Evolutionary conservation across 2,329 filamentous ascomycete genomes (phyloP).

Genomic region (Penicillium sp.): DNA sequence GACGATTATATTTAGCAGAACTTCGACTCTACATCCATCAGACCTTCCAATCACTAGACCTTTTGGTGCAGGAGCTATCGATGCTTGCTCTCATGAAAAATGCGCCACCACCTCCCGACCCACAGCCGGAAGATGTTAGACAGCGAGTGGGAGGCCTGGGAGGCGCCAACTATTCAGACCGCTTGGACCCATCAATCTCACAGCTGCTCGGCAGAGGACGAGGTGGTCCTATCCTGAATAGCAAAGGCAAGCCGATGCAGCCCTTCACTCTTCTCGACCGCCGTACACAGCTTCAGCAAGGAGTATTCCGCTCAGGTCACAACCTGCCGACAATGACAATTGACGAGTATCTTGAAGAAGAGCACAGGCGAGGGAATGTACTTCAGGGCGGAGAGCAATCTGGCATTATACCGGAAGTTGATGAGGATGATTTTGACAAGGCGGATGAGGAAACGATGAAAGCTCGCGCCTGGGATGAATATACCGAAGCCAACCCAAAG

Average conservation of each 20-base stretch:
- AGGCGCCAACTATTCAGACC: conserved; percentile 64
- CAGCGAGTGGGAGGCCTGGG: conserved; percentile 48
- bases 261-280: conserved; percentile 84
- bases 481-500: conserved; percentile 81
- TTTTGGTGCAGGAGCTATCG: conserved; percentile 77
- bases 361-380: conserved; percentile 77
- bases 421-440: conserved; percentile 88
- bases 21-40: conserved; percentile 72
- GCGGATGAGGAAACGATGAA: conserved; percentile 90
- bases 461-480: conserved; percentile 93
- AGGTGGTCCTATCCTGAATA: conserved; percentile 71
- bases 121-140: conserved; percentile 37
- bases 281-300: conserved; percentile 70
- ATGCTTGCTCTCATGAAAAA: conserved; percentile 71
- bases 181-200: conserved; percentile 65
- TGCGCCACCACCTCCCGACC: conserved; percentile 42
- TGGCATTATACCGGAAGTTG: conserved; percentile 65
- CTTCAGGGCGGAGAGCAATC: conserved; percentile 76
- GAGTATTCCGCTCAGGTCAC: conserved; percentile 87
- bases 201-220: conserved; percentile 49
- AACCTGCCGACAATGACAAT: conserved; percentile 97
- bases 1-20: conserved; percentile 74
- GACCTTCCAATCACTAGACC: conserved; percentile 83
- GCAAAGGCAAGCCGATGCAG: conserved; percentile 77
- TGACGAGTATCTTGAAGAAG: conserved; percentile 95